Conservation (phyloP, 192 early-diverging fungal genomes). For the Coemansia erecta region DNA sequence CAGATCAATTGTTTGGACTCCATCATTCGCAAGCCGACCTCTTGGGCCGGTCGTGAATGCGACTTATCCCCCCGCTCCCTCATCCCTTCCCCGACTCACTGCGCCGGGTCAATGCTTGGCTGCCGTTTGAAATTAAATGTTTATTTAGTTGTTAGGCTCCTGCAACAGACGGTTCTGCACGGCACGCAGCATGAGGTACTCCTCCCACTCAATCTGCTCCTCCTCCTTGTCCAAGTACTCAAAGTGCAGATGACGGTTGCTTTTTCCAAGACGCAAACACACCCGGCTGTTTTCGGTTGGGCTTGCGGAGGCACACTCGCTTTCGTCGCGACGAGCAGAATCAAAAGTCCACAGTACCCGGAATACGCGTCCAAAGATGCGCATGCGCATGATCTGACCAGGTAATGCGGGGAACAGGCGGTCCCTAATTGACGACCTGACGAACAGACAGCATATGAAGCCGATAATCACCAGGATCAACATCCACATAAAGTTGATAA, state of each 20-base stretch:
- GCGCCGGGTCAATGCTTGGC: too few species aligned
- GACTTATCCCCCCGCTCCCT: too few species aligned
- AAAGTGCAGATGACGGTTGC: conserved; percentile 13
- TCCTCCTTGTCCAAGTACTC: conserved; percentile 40
- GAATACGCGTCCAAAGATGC: conserved; percentile 61
- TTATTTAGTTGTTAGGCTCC: conserved; percentile 12
- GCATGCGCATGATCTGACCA: conserved; percentile 61
- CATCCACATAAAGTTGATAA: conserved; percentile 71
- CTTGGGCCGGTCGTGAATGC: too few species aligned
- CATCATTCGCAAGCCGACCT: too few species aligned
- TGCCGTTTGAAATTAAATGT: too few species aligned
- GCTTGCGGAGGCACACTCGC: background rate
- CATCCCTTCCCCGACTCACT: too few species aligned
- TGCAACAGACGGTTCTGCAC: conserved; percentile 39
- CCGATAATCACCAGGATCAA: conserved; percentile 56
- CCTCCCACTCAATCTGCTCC: conserved; percentile 50
- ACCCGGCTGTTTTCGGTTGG: conserved; percentile 2
- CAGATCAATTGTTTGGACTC: too few species aligned
- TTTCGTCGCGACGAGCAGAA: background rate
- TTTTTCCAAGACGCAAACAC: conserved; percentile 5
- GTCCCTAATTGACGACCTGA: conserved; percentile 67
- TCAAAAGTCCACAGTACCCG: conserved; percentile 41
- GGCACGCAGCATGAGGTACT: conserved; percentile 43
- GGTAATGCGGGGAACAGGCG: conserved; percentile 60
- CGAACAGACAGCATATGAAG: conserved; percentile 57